Evolutionary conservation across 495 filamentous ascomycete species (phyloP).

Genomic region (Penicillium angulare): DNA sequence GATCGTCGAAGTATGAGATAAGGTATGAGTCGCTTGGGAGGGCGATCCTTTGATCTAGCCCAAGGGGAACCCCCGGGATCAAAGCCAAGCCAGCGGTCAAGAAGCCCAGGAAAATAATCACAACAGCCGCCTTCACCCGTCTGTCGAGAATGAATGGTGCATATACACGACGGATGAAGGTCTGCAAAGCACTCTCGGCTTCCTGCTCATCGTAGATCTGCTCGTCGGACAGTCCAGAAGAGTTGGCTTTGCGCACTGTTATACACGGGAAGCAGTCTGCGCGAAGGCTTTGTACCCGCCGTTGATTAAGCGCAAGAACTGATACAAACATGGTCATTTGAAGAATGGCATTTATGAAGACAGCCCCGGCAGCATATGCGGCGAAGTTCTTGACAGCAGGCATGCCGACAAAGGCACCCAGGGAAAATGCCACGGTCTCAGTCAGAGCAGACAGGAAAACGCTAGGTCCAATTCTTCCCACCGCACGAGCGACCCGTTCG

Average conservation of each 20-base stretch:
- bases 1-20: slow-evolving; percentile 91
- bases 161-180: slow-evolving; percentile 85
- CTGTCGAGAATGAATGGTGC: slow-evolving; percentile 78
- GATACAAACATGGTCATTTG: slow-evolving; percentile 97
- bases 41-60: slow-evolving; percentile 90
- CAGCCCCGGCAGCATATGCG: slow-evolving; percentile 91
- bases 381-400: slow-evolving; percentile 97
- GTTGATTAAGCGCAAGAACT: slow-evolving; percentile 86
- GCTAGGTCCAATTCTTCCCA: slow-evolving; percentile 92
- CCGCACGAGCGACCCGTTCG: slow-evolving; percentile 74
- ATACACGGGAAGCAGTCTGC: slow-evolving; percentile 95
- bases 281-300: slow-evolving; percentile 75
- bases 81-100: slow-evolving; percentile 81
- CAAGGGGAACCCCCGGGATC: slow-evolving; percentile 79
- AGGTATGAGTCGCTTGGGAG: slow-evolving; percentile 91
- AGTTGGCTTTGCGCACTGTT: slow-evolving; percentile 64
- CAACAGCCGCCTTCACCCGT: slow-evolving; percentile 69
- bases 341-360: slow-evolving; percentile 91
- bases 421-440: slow-evolving; percentile 86
- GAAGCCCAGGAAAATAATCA: slow-evolving; percentile 82
- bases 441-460: slow-evolving; percentile 94
- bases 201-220: slow-evolving; percentile 61
- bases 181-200: slow-evolving; percentile 70
- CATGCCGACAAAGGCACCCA: slow-evolving; percentile 96
- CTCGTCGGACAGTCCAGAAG: slow-evolving; percentile 48